Percentiles rank a stretch among this genome's conserved stretches.
These are phyloP conservation scores for Leptoxyphium fumago DNA, from an alignment of 2,329 filamentous ascomycete genomes.

Conservation along the genomic window DNA sequence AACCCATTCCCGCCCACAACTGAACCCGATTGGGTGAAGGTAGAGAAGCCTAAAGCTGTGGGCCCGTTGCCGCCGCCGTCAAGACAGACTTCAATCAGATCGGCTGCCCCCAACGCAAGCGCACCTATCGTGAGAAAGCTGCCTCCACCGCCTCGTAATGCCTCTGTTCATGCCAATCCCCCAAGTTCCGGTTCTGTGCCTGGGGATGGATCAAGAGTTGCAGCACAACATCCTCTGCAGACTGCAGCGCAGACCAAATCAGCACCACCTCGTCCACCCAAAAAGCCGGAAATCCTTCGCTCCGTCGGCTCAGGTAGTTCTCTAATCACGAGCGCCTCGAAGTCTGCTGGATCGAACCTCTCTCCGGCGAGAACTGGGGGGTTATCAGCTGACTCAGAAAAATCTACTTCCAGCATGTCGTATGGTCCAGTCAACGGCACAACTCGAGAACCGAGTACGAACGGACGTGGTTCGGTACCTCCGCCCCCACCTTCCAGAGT, in stretches of 20 bases:
- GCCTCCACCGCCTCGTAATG: background rate
- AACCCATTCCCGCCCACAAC: constrained; percentile 67
- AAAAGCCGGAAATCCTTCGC: background rate
- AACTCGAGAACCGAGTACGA: background rate
- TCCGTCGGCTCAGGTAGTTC: background rate
- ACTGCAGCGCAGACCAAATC: background rate
- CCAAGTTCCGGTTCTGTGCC: background rate
- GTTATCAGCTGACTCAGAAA: background rate
- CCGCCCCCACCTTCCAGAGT: background rate
- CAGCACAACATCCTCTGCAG: background rate
- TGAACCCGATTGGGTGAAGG: constrained; percentile 70
- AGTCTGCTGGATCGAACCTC: background rate
- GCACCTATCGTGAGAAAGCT: background rate
- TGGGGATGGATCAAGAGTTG: background rate
- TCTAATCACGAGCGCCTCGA: background rate
- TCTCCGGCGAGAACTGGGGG: background rate
- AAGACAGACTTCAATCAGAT: background rate
- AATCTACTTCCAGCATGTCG: background rate
- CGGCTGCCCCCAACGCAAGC: background rate
- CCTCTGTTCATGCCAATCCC: background rate
- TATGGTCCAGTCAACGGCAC: background rate
- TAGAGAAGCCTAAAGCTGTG: constrained; percentile 17
- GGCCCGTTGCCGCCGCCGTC: background rate
- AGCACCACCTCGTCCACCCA: background rate
- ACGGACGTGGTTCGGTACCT: background rate